Evolutionary conservation across 768 basidiomycete genomes (phyloP).

Genomic region (Mycena vulgaris): DNA sequence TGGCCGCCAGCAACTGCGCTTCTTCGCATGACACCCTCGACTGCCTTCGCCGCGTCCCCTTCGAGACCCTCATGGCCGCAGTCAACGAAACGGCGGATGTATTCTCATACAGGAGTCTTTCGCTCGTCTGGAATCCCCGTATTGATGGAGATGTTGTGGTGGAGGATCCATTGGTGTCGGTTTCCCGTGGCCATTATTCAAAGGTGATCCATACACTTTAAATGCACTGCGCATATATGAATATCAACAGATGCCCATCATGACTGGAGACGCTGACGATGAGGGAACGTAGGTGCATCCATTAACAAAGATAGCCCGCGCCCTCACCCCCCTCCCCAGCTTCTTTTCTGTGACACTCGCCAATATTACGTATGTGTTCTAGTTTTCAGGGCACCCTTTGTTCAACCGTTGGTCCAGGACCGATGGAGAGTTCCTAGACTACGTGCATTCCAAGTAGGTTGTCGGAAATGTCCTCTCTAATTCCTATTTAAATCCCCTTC

Average conservation of each 20-base stretch:
- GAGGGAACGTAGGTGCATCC: constrained; percentile 55
- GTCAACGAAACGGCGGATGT: constrained; percentile 50
- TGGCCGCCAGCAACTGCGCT: constrained; percentile 41
- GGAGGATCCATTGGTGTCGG: constrained; percentile 48
- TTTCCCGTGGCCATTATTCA: constrained; percentile 52
- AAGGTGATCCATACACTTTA: constrained; percentile 38
- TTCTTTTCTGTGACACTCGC: neutral
- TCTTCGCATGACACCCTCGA: constrained; percentile 44
- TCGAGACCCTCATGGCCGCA: constrained; percentile 47
- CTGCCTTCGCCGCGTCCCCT: constrained; percentile 53
- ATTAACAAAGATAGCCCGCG: neutral
- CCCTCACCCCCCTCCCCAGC: neutral
- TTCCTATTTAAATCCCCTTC: neutral
- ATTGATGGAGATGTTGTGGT: constrained; percentile 58
- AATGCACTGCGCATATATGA: neutral
- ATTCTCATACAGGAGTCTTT: constrained; percentile 48
- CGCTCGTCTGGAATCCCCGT: constrained; percentile 53
- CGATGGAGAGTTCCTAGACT: constrained; percentile 9
- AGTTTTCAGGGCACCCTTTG: no score
- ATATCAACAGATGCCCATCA: constrained; percentile 42
- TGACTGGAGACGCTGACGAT: constrained; percentile 58
- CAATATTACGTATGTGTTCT: constrained; percentile 21
- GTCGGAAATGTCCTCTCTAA: neutral
- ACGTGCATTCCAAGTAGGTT: constrained; percentile 26
- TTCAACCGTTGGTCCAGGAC: neutral